Conservation (phyloP, 345 rosid species). For the Lepidium africanum region DNA sequence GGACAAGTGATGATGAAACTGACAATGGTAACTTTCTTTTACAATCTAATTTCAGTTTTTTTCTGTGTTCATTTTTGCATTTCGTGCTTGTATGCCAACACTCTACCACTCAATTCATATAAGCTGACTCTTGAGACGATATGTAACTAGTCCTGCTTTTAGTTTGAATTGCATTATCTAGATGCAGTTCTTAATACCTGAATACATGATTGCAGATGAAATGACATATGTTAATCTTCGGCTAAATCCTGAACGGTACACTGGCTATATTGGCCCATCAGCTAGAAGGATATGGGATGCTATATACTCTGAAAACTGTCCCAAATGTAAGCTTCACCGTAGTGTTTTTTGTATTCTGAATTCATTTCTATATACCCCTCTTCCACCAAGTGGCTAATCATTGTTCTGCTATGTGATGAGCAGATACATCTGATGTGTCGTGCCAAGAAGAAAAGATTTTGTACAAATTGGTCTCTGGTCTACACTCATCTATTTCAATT, state of each 20-base stretch:
- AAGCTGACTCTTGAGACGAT: not conserved
- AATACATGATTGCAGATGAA: slow-evolving; percentile 42
- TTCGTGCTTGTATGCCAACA: not conserved
- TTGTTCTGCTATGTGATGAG: not conserved
- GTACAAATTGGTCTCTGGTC: slow-evolving; percentile 92
- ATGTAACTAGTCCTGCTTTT: not conserved
- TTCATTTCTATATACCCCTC: not conserved
- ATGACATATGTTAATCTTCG: slow-evolving; percentile 92
- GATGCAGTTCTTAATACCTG: not conserved
- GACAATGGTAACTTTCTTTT: slow-evolving; percentile 52
- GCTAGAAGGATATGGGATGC: slow-evolving; percentile 99
- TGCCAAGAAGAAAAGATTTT: slow-evolving; percentile 84
- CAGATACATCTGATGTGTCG: slow-evolving; percentile 66
- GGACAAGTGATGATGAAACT: slow-evolving; percentile 96
- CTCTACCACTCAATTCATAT: not conserved
- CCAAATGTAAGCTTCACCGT: slow-evolving; percentile 49
- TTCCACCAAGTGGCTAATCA: not conserved
- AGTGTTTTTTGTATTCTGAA: not conserved
- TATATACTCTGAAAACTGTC: slow-evolving; percentile 81
- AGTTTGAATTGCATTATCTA: not conserved
- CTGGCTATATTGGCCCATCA: slow-evolving; percentile 84
- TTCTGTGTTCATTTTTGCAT: not conserved
- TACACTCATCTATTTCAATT: slow-evolving; percentile 88
- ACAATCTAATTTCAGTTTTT: not conserved
- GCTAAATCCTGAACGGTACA: slow-evolving; percentile 82